Base-by-base conservation (phyloP, 2,329 filamentous ascomycete species). In the Furcasterigmium furcatum region DNA sequence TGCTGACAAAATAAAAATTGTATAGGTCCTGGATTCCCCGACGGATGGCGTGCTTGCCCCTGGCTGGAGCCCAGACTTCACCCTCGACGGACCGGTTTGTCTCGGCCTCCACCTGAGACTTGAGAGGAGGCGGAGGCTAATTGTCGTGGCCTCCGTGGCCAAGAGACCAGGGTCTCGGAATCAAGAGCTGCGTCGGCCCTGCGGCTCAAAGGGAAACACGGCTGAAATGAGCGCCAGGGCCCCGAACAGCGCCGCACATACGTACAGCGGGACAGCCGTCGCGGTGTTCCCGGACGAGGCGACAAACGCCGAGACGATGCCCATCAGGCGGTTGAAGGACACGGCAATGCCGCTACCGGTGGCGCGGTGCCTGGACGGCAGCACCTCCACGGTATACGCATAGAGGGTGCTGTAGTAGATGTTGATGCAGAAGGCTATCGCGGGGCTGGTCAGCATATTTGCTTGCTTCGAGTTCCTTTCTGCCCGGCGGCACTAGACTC, bases 301-400 rank as follows among this genome's bases (percentile, higher is more conserved):
- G 25, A 90, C 79, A 9, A 89, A 74, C 0, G 85, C 84, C 9
- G 79, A 84, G 44, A 89, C 55, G 38, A 90, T 87, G 2, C 86
- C 86, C 85, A 89, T 89, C 52, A 89, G 60, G 2, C 86, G 74
- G 54, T 90, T 90, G 50, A 79, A 80, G 0, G 79, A 83, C 25
- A 89, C 85, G 0, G 84, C 80, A 36, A 90, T 76, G 2, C 85
- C 86, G 56, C 88, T 90, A 10, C 87, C 87, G 0, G 87, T 91
- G 0, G 85, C 84, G 3, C 87, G 74, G 56, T 91, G 85, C 1
- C 85, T 84, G 38, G 76, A 82, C 0, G 84, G 84, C 2, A 88
- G 67, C 0, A 82, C 77, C 58, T 82, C 75, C 20, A 80, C 75
- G 48, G 85, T 65, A 69, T 88, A 74, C 62, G 87, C 62, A 70